Percentiles rank a stretch among this genome's conserved stretches.
phyloP scores from a whole-genome alignment of 2,329 filamentous ascomycete species.

The Aspergillus pseudotamarii region DNA sequence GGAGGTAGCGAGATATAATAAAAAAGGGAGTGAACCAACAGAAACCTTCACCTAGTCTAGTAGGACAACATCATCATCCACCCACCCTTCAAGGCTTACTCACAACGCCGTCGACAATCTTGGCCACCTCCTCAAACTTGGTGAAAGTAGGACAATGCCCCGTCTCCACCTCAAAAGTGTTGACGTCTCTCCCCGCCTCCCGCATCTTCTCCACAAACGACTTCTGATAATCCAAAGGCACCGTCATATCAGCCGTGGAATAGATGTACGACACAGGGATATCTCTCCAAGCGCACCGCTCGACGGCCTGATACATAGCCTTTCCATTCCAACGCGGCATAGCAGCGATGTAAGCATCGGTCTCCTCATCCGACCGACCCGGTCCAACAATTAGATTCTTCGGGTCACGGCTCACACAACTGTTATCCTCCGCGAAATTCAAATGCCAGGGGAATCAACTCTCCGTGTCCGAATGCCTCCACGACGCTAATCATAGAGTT shows the following conservation, averaged over 20 bases:
- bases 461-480: not conserved
- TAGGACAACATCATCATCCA: too few species aligned
- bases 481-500: conserved; percentile 9
- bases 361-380: not conserved
- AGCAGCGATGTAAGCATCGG: conserved; percentile 3
- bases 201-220: not conserved
- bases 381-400: conserved; percentile 4
- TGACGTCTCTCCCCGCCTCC: not conserved
- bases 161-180: not conserved
- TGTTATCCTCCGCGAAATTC: conserved; percentile 11
- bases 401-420: not conserved
- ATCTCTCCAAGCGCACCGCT: not conserved
- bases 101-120: not conserved
- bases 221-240: not conserved
- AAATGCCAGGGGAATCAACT: conserved; percentile 7
- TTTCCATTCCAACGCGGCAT: conserved; percentile 14
- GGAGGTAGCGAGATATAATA: too few species aligned
- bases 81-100: too few species aligned
- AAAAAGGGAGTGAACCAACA: too few species aligned
- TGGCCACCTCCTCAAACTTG: not conserved
- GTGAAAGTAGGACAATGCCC: not conserved
- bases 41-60: too few species aligned
- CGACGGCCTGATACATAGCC: conserved; percentile 2
- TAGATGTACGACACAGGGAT: not conserved
- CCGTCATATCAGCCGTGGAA: not conserved